Conservation (phyloP, 2,329 filamentous ascomycete genomes). For the Pyrenochaeta sp. region DNA sequence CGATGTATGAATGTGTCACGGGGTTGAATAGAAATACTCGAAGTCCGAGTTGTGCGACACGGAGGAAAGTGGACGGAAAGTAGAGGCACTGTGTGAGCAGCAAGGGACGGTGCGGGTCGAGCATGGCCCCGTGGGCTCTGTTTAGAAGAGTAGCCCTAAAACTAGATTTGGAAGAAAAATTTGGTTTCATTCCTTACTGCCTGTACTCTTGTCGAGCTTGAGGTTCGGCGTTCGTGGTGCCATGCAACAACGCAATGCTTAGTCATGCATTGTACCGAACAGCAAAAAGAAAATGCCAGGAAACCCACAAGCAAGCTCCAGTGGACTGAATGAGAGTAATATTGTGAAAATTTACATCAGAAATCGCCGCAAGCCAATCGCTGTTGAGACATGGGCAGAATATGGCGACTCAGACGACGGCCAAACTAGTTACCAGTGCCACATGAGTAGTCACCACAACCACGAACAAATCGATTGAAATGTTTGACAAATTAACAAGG, state of each 20-base stretch:
- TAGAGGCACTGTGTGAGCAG: too few relatives aligned
- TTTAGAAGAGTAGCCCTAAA: too few relatives aligned
- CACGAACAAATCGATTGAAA: not conserved
- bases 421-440: not conserved
- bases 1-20: too few relatives aligned
- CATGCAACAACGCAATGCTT: constrained; percentile 15
- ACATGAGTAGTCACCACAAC: not conserved
- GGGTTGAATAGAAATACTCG: too few relatives aligned
- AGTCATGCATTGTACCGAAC: constrained; percentile 6
- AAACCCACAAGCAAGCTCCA: not conserved
- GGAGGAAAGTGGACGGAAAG: too few relatives aligned
- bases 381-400: not conserved
- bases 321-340: too few relatives aligned
- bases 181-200: too few relatives aligned
- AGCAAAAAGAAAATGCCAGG: not conserved
- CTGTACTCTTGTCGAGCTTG: not conserved
- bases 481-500: not conserved
- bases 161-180: too few relatives aligned
- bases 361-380: not conserved
- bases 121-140: too few relatives aligned
- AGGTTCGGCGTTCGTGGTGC: not conserved
- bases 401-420: not conserved
- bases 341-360: not conserved
- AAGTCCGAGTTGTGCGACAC: too few relatives aligned
- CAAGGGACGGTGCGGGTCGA: too few relatives aligned